Evolutionary conservation across 257 asterid species (phyloP), one percentile per base, ranked within the genome.

Genomic region (Primulina huaijiensis): DNA sequence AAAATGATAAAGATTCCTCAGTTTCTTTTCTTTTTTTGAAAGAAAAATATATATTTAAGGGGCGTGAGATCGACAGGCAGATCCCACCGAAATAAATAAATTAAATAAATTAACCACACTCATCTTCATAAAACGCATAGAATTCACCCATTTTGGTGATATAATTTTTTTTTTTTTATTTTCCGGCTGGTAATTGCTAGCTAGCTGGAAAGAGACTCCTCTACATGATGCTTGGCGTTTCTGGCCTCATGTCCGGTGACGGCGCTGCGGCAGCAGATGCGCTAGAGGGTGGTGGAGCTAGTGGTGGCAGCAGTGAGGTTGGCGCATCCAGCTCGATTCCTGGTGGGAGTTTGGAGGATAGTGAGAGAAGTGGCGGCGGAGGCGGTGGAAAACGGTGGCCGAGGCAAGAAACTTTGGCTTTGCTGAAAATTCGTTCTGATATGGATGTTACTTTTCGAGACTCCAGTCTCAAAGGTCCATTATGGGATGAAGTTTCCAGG

Each of bases 401-500:
- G 46, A 81, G 97, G 76, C 95, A 90, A 33, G 98, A 93, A 76
- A 93, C 98, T 56, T 69, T 90, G 75, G 95, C 95, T 2, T 78
- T 93, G 7, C 82, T 93, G 53, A 90, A 87, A 82, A 90, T 93
- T 64, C 82, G 98, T 17, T 89, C 96, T 0, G 98, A 93, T 35
- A 93, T 93, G 98, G 98, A 88, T 68, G 88, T 58, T 56, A 82
- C 76, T 60, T 93, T 93, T 77, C 72, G 83, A 70, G 98, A 93
- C 77, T 88, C 98, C 10, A 90, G 86, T 70, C 92, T 88, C 67
- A 93, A 93, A 86, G 96, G 95, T 50, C 98, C 98, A 74, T 86
- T 93, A 70, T 93, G 98, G 98, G 98, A 93, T 60, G 90, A 92
- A 74, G 96, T 92, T 77, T 92, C 97, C 77, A 89, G 98, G 96